These are phyloP conservation scores for Aegilops speltoides DNA, from an alignment of 176 grass and related monocot species.

Conservation along the genomic window DNA sequence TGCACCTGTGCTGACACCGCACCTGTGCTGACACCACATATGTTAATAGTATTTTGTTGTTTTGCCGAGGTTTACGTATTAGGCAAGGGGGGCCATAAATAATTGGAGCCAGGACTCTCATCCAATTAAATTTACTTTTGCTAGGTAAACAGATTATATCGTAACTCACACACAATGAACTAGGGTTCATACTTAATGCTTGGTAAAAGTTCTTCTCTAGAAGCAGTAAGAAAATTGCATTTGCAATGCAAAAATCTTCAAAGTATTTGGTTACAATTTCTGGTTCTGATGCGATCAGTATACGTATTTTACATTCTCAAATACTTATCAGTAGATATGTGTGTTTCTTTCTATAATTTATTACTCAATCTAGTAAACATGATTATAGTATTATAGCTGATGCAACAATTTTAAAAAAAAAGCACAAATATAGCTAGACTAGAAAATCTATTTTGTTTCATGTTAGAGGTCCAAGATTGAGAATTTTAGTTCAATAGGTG, in stretches of 20 bases:
- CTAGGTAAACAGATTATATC: neutral
- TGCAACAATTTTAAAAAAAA: neutral
- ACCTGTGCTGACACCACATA: neutral
- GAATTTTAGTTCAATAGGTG: neutral
- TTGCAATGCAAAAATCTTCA: neutral
- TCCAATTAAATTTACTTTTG: neutral
- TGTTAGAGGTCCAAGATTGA: neutral
- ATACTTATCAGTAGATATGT: neutral
- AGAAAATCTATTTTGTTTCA: conserved; percentile 1
- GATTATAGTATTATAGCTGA: neutral
- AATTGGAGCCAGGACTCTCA: neutral
- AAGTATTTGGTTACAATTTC: neutral
- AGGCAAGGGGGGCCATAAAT: no score
- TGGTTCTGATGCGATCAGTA: neutral
- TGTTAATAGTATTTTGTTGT: neutral
- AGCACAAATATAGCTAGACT: neutral
- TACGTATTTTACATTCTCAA: neutral
- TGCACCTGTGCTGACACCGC: neutral
- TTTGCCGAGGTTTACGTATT: neutral
- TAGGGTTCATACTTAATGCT: neutral
- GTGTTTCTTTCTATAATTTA: neutral
- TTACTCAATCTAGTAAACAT: conserved; percentile 1
- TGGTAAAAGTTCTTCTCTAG: neutral
- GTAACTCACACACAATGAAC: neutral
- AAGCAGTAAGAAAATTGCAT: neutral